phyloP scores from a whole-genome alignment of 495 filamentous ascomycete species.

The Talaromyces adpressus region DNA sequence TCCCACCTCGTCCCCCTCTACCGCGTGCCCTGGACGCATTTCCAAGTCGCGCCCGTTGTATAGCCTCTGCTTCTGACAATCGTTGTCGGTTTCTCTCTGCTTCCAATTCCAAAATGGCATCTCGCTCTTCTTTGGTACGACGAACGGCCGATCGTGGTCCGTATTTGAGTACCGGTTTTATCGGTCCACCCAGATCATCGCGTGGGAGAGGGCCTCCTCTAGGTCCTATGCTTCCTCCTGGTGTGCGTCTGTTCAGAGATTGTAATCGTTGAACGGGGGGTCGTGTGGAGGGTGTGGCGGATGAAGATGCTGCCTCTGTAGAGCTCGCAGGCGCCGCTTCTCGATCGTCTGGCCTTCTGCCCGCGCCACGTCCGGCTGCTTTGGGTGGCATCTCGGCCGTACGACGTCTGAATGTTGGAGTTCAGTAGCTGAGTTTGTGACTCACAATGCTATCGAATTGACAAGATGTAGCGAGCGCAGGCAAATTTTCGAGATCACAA shows the following conservation, averaged over 20 bases:
- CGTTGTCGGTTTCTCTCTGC: constrained; percentile 38
- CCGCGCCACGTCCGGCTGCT: constrained; percentile 24
- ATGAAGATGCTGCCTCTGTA: not conserved
- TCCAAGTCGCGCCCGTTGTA: constrained; percentile 29
- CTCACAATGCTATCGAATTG: not conserved
- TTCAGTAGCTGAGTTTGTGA: not conserved
- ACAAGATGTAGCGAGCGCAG: not conserved
- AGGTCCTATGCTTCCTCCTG: constrained; percentile 31
- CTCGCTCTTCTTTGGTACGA: constrained; percentile 47
- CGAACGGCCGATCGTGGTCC: constrained; percentile 38
- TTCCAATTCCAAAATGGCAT: constrained; percentile 41
- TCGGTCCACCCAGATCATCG: not conserved
- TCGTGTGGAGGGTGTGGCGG: constrained; percentile 14
- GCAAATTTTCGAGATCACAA: not conserved
- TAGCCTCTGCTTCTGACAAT: constrained; percentile 35
- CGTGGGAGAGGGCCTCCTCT: constrained; percentile 11
- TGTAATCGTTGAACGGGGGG: constrained; percentile 37
- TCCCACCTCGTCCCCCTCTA: constrained; percentile 27
- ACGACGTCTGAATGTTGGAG: not conserved
- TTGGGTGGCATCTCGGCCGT: constrained; percentile 35
- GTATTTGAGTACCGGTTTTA: constrained; percentile 40
- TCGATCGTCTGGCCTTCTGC: not conserved
- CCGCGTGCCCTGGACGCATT: constrained; percentile 18
- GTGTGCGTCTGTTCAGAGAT: constrained; percentile 33
- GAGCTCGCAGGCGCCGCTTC: not conserved